Evolutionary conservation across 2,329 filamentous ascomycete species (phyloP).

Genomic region (Coniella lustricola): DNA sequence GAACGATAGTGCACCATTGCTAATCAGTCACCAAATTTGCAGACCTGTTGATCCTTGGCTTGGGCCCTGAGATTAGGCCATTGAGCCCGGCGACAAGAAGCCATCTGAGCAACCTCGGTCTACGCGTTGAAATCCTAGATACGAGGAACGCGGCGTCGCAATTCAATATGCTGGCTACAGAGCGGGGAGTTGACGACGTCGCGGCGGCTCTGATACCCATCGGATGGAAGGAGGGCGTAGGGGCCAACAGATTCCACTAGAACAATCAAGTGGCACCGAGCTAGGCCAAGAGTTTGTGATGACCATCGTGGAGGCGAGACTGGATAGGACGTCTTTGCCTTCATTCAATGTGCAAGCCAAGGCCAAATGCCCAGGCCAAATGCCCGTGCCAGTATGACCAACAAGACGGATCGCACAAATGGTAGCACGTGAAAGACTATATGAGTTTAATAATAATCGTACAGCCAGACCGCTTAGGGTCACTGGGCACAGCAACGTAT

Average conservation of each 20-base stretch:
- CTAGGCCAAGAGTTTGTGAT: too few relatives aligned
- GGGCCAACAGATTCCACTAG: slow-evolving; percentile 25
- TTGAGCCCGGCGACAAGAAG: slow-evolving; percentile 67
- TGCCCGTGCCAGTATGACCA: too few relatives aligned
- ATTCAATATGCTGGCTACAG: slow-evolving; percentile 92
- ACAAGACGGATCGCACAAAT: too few relatives aligned
- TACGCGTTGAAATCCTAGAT: slow-evolving; percentile 82
- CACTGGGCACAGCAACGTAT: not conserved
- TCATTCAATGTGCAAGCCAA: too few relatives aligned
- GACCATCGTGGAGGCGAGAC: too few relatives aligned
- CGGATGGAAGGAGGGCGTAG: slow-evolving; percentile 64
- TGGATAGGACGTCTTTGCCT: too few relatives aligned
- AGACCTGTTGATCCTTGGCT: slow-evolving; percentile 87
- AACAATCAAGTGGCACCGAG: not conserved
- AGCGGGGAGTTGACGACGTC: slow-evolving; percentile 77
- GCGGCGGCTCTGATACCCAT: slow-evolving; percentile 83
- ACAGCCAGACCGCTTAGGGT: too few relatives aligned
- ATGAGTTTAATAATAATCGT: not conserved
- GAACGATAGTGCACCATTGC: not conserved
- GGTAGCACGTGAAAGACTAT: too few relatives aligned
- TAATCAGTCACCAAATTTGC: slow-evolving; percentile 1
- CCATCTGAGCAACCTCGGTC: slow-evolving; percentile 68
- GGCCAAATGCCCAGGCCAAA: too few relatives aligned
- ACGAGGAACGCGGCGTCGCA: slow-evolving; percentile 90
- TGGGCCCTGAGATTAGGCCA: slow-evolving; percentile 68